phyloP scores from a whole-genome alignment of 192 early-diverging fungal species.

The Spizellomyces sp. region DNA sequence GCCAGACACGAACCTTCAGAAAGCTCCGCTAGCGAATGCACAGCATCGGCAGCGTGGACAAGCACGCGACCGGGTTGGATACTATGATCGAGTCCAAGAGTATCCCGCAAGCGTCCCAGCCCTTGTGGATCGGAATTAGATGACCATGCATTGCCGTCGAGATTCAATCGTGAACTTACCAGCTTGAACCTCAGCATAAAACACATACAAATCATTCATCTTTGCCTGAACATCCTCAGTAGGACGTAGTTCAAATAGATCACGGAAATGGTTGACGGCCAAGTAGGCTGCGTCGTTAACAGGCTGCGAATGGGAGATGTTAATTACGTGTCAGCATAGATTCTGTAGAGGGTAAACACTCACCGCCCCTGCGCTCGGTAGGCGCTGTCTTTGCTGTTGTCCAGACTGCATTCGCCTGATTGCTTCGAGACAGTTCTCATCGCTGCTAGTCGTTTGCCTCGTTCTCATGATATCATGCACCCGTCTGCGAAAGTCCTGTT shows the following conservation, averaged over 20 bases:
- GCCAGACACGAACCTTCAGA: neutral
- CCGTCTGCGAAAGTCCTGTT: slow-evolving; percentile 19
- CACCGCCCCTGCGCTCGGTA: neutral
- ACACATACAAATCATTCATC: slow-evolving; percentile 51
- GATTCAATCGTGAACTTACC: slow-evolving; percentile 23
- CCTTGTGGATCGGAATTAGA: neutral
- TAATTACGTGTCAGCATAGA: too few species aligned
- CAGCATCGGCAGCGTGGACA: slow-evolving; percentile 19
- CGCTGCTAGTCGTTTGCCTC: slow-evolving; percentile 14
- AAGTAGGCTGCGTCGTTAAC: neutral
- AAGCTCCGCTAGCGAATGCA: neutral
- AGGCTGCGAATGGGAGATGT: too few species aligned
- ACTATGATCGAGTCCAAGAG: slow-evolving; percentile 9
- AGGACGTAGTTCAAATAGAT: slow-evolving; percentile 44
- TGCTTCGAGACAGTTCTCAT: slow-evolving; percentile 22
- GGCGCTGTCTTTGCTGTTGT: neutral
- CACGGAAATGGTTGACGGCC: slow-evolving; percentile 38
- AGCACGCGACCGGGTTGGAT: slow-evolving; percentile 13
- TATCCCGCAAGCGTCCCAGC: slow-evolving; percentile 8
- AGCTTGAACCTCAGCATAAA: slow-evolving; percentile 36
- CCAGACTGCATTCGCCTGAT: slow-evolving; percentile 9
- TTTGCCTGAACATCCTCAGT: slow-evolving; percentile 30
- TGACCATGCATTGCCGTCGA: neutral
- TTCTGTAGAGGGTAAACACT: too few species aligned
- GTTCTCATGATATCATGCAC: slow-evolving; percentile 31